Percentiles rank a stretch among this genome's conserved stretches.
Evolutionary conservation across 306 rosid genomes (phyloP).

Genomic region (Begonia masoniana): DNA sequence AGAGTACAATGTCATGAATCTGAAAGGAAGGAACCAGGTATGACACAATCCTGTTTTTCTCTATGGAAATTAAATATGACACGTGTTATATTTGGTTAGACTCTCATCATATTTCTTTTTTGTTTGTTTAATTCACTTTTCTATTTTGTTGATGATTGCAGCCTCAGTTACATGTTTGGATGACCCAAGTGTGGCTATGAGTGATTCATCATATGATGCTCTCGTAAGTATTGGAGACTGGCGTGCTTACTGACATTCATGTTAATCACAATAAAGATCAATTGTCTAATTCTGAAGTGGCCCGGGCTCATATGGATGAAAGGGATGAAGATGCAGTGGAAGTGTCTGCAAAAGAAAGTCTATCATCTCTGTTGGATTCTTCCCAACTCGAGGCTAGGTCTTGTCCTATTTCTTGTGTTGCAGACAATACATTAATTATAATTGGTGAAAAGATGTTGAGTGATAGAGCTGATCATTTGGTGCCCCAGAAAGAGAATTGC

Average conservation of each 20-base stretch:
- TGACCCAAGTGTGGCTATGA: constrained; percentile 12
- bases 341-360: background rate
- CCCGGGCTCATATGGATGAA: constrained; percentile 17
- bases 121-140: background rate
- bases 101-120: too few relatives aligned
- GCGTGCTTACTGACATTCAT: constrained; percentile 13
- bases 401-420: constrained; percentile 20
- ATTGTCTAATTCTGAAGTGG: constrained; percentile 15
- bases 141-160: constrained; percentile 13
- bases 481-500: constrained; percentile 16
- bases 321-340: constrained; percentile 23
- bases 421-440: constrained; percentile 14
- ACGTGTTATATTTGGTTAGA: too few relatives aligned
- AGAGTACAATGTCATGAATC: constrained; percentile 12
- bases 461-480: constrained; percentile 10
- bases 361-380: background rate
- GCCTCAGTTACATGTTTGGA: constrained; percentile 24
- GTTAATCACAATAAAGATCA: constrained; percentile 17
- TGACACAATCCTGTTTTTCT: background rate
- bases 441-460: constrained; percentile 14
- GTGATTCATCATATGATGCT: constrained; percentile 17
- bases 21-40: constrained; percentile 38
- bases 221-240: constrained; percentile 22
- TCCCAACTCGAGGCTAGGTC: constrained; percentile 20
- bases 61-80: background rate